These are phyloP conservation scores for Teunomyces funiuensis DNA, from an alignment of 805 yeast genomes.

Conservation along the genomic window DNA sequence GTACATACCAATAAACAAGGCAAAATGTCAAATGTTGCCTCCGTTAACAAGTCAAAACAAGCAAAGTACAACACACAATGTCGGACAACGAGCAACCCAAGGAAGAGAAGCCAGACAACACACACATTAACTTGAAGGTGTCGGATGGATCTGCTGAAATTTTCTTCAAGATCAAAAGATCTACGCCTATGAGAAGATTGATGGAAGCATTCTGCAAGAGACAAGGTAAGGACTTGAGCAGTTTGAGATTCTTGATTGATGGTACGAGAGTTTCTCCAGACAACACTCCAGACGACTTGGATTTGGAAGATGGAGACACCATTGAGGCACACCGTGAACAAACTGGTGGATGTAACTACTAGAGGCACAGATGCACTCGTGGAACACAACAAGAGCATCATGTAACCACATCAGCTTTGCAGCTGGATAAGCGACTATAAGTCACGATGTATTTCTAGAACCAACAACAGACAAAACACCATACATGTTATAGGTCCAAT, in stretches of 20 bases:
- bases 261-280: slow-evolving; percentile 88
- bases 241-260: slow-evolving; percentile 86
- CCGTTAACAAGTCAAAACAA: slow-evolving; percentile 2
- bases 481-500: too few relatives aligned
- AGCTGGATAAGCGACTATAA: too few relatives aligned
- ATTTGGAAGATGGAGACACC: slow-evolving; percentile 92
- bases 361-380: too few relatives aligned
- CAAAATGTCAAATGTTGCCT: background rate
- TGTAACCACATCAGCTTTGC: too few relatives aligned
- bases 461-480: too few relatives aligned
- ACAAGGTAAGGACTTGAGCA: slow-evolving; percentile 83
- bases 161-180: slow-evolving; percentile 89
- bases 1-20: background rate
- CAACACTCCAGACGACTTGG: slow-evolving; percentile 90
- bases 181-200: slow-evolving; percentile 88
- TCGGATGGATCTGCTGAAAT: slow-evolving; percentile 93
- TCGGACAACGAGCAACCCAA: slow-evolving; percentile 29
- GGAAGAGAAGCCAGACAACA: slow-evolving; percentile 51
- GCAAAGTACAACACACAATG: slow-evolving; percentile 12
- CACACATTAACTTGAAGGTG: slow-evolving; percentile 90
- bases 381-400: too few relatives aligned
- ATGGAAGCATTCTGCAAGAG: slow-evolving; percentile 98
- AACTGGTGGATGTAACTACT: slow-evolving; percentile 54
- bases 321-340: slow-evolving; percentile 98
- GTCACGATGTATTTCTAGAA: slow-evolving; percentile 5